phyloP scores from a whole-genome alignment of 805 yeast species.

The Zygosaccharomyces pseudorouxii region DNA sequence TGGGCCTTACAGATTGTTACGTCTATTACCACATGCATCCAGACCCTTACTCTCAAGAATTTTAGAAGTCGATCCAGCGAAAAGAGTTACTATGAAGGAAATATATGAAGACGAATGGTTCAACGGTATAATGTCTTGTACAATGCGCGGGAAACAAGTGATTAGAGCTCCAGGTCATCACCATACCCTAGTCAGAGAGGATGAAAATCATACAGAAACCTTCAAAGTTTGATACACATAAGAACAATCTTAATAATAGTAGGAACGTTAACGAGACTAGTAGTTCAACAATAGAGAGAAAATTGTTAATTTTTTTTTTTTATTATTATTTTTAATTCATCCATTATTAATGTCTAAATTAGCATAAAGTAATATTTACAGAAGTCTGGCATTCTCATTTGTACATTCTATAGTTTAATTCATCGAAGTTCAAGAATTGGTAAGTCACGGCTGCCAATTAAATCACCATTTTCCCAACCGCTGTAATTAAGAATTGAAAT shows the following conservation, averaged over 20 bases:
- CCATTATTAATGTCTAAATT: neutral
- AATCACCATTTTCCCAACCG: slow-evolving; percentile 15
- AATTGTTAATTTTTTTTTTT: neutral
- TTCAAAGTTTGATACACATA: slow-evolving; percentile 33
- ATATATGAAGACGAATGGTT: slow-evolving; percentile 71
- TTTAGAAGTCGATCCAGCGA: slow-evolving; percentile 54
- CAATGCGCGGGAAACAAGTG: slow-evolving; percentile 41
- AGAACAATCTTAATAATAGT: neutral
- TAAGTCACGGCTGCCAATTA: slow-evolving; percentile 4
- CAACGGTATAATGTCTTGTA: slow-evolving; percentile 55
- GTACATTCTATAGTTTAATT: neutral
- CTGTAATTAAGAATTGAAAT: slow-evolving; percentile 24
- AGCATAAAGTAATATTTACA: neutral
- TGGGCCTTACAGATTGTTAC: slow-evolving; percentile 78
- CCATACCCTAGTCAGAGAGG: slow-evolving; percentile 47
- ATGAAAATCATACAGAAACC: slow-evolving; percentile 42
- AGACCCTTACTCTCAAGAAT: slow-evolving; percentile 69
- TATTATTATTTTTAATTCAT: neutral
- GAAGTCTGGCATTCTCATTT: neutral
- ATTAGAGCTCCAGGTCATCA: slow-evolving; percentile 46
- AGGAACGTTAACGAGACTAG: neutral
- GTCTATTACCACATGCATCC: slow-evolving; percentile 77
- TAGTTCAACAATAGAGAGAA: too few species aligned
- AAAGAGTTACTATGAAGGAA: slow-evolving; percentile 64
- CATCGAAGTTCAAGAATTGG: slow-evolving; percentile 4